These are phyloP conservation scores for Irpex rosettiformis DNA, from an alignment of 1,284 basidiomycete genomes.

Conservation along the genomic window DNA sequence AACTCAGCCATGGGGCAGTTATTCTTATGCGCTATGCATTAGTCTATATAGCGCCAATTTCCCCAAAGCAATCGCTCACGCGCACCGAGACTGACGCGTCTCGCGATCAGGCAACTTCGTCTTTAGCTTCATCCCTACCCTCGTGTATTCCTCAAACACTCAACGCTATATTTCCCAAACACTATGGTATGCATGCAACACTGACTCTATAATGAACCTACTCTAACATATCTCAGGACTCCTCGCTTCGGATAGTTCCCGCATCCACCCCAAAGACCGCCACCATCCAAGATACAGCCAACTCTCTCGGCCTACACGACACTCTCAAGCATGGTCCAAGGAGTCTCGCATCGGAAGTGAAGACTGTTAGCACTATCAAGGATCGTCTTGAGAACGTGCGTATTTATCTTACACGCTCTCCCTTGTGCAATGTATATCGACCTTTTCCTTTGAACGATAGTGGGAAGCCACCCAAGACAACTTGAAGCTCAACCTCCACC, in stretches of 20 bases:
- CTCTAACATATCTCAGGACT: conserved; percentile 40
- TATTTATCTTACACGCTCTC: background rate
- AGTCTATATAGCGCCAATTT: background rate
- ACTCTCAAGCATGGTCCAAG: conserved; percentile 74
- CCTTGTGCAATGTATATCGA: background rate
- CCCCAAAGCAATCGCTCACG: too few relatives aligned
- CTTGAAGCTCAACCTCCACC: conserved; percentile 80
- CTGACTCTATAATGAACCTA: background rate
- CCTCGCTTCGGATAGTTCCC: conserved; percentile 68
- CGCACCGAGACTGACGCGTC: background rate
- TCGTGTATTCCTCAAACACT: background rate
- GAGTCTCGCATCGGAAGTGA: conserved; percentile 68
- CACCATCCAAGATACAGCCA: conserved; percentile 64
- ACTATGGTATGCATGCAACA: background rate
- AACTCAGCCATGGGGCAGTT: conserved; percentile 76
- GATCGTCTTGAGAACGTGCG: conserved; percentile 69
- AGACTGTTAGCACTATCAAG: conserved; percentile 52
- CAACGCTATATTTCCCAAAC: background rate
- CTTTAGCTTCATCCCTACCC: background rate
- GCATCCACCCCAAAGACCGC: conserved; percentile 52
- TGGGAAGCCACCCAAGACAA: conserved; percentile 94
- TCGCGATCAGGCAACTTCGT: background rate
- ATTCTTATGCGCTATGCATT: background rate
- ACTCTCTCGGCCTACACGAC: conserved; percentile 76
- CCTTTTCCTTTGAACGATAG: conserved; percentile 35